Conservation (phyloP, 441 rosid genomes). For the Corymbia citriodora region DNA sequence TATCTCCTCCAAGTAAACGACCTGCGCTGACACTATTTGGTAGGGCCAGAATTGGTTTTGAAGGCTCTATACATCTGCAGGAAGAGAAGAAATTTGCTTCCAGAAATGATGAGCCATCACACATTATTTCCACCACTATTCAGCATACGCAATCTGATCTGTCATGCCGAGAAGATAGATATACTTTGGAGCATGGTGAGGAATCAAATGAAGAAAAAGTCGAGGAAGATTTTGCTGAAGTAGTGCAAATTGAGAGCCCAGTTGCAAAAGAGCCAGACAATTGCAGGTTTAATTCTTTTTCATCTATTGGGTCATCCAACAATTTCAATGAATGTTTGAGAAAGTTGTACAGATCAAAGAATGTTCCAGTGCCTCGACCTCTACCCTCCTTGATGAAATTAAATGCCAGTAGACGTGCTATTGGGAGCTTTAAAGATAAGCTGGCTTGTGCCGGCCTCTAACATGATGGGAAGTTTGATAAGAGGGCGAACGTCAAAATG, state of each 20-base stretch:
- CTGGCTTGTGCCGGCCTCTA: not conserved
- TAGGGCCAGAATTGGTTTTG: slow-evolving; percentile 45
- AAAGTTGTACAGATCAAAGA: slow-evolving; percentile 61
- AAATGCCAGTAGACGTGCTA: slow-evolving; percentile 38
- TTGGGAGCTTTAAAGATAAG: slow-evolving; percentile 16
- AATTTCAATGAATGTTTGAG: slow-evolving; percentile 39
- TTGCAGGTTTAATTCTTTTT: slow-evolving; percentile 5
- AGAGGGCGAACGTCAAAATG: not conserved
- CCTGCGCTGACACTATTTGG: slow-evolving; percentile 62
- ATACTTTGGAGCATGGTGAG: not conserved
- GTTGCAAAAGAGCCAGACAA: slow-evolving; percentile 2
- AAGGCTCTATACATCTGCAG: slow-evolving; percentile 16
- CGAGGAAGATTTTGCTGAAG: slow-evolving; percentile 6
- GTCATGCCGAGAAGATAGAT: not conserved
- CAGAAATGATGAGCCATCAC: slow-evolving; percentile 12
- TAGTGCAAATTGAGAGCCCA: not conserved
- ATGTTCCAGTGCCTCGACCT: slow-evolving; percentile 73
- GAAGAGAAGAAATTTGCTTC: slow-evolving; percentile 5
- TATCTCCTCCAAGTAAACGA: slow-evolving; percentile 41
- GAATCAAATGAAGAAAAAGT: slow-evolving; percentile 2
- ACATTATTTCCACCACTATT: slow-evolving; percentile 5
- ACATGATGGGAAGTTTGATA: not conserved
- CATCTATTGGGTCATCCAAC: slow-evolving; percentile 24
- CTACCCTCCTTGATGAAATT: slow-evolving; percentile 69
- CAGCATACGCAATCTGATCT: slow-evolving; percentile 9